Evolutionary conservation across 2,329 filamentous ascomycete species (phyloP), one percentile per base, ranked within the genome.

Genomic region (Dothideomycetes sp.): DNA sequence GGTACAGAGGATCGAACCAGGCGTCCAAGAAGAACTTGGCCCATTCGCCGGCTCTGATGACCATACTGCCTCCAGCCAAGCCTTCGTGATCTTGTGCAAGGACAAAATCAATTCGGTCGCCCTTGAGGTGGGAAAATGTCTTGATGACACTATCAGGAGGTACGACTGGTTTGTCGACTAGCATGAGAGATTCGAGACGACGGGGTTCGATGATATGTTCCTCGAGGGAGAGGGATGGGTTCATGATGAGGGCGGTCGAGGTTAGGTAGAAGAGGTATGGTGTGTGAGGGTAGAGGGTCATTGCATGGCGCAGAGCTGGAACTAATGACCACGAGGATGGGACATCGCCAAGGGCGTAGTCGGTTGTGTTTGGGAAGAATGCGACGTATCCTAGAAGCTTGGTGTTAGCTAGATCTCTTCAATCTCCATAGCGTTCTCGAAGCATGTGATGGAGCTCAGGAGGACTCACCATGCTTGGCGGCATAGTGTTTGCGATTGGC

Each of bases 121-220:
- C 80, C 47, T 77, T 78, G n/a, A 94, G 68, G 56, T 94, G 81
- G 12, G 74, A 68, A 58, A 94, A 94, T 0, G 93, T 96, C 68
- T 84, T 89, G 65, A 98, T 96, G 53, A 98, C 88, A 64, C 86
- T 94, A 64, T 95, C 86, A 0, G 93, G 91, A 2, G 89, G 91
- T 7, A 96, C 89, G 36, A 98, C 78, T 5, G 91, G 78, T 40
- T 80, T 73, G 60, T 94, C 84, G 58, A 79, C 82, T 52, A 91
- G 76, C 85, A 96, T 95, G 43, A 84, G 60, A 16, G 69, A 70
- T 54, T 93, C 82, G 33, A 98, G 70, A 42, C 70, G 75, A 38
- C 68, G 66, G 9, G 78, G 64, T 9, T 76, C 68, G 60, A 93
- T 76, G 27, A 98, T 63, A 52, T 85, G 75, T 2, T 76, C 69